These are phyloP conservation scores for Botrytis deweyae DNA, from an alignment of 2,329 filamentous ascomycete genomes.

Conservation along the genomic window DNA sequence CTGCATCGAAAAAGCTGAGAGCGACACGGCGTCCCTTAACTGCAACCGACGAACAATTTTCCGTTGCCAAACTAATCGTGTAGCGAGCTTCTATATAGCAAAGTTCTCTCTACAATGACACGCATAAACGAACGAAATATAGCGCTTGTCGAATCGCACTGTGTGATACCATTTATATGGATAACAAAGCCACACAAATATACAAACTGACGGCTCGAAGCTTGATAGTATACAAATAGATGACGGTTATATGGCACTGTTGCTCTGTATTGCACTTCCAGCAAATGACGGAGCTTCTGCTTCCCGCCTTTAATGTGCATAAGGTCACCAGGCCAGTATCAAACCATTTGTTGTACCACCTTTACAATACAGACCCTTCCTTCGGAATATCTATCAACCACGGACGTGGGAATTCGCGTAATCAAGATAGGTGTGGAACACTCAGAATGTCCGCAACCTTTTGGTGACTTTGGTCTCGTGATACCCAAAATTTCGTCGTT, in stretches of 20 bases:
- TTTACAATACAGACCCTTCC: not conserved
- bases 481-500: not conserved
- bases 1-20: not conserved
- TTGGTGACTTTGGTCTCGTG: not conserved
- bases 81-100: not conserved
- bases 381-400: not conserved
- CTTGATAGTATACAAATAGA: not conserved
- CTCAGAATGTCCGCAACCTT: not conserved
- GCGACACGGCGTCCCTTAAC: not conserved
- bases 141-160: not conserved
- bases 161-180: not conserved
- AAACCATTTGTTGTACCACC: not conserved
- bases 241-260: not conserved
- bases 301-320: too few species aligned
- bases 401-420: not conserved
- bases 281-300: not conserved
- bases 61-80: not conserved
- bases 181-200: not conserved
- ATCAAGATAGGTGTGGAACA: constrained; percentile 1
- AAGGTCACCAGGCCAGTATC: not conserved
- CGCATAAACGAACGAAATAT: not conserved
- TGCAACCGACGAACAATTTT: not conserved
- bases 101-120: not conserved
- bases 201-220: not conserved
- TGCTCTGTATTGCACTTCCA: not conserved